These are phyloP conservation scores for Artemisia tridentata DNA, from an alignment of 129 eudicot species.

Conservation along the genomic window DNA sequence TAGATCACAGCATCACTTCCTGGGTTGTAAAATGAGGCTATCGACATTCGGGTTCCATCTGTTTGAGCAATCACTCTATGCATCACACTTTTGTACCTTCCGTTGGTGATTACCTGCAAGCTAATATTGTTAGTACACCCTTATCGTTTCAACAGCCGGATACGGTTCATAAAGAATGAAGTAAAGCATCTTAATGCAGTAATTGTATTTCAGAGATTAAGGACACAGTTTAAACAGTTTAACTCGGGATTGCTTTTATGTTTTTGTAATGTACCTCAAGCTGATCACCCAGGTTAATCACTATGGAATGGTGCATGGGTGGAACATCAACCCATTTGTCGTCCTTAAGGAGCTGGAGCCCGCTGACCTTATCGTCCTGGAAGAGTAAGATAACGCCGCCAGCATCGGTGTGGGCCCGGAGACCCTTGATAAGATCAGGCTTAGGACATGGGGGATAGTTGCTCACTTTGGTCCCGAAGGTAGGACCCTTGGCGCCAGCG, in stretches of 20 bases:
- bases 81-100: conserved; percentile 94
- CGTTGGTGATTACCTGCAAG: conserved; percentile 81
- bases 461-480: conserved; percentile 91
- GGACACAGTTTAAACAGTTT: background rate
- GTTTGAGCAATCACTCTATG: conserved; percentile 90
- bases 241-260: background rate
- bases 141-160: conserved; percentile 9
- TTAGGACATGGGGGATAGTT: conserved; percentile 94
- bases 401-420: conserved; percentile 95
- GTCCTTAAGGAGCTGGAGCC: conserved; percentile 93
- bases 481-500: conserved; percentile 81
- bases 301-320: conserved; percentile 95
- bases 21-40: conserved; percentile 93
- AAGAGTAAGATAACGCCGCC: conserved; percentile 92
- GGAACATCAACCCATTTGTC: conserved; percentile 88
- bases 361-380: conserved; percentile 96
- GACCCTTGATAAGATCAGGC: conserved; percentile 91
- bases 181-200: background rate
- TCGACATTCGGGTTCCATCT: conserved; percentile 83
- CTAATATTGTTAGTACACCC: conserved; percentile 14
- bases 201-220: background rate
- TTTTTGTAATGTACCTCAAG: conserved; percentile 56
- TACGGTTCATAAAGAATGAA: background rate
- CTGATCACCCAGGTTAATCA: conserved; percentile 92
- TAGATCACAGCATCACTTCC: conserved; percentile 92